Conservation (phyloP, 2,329 filamentous ascomycete genomes). For the Ceratocystis lukuohia region DNA sequence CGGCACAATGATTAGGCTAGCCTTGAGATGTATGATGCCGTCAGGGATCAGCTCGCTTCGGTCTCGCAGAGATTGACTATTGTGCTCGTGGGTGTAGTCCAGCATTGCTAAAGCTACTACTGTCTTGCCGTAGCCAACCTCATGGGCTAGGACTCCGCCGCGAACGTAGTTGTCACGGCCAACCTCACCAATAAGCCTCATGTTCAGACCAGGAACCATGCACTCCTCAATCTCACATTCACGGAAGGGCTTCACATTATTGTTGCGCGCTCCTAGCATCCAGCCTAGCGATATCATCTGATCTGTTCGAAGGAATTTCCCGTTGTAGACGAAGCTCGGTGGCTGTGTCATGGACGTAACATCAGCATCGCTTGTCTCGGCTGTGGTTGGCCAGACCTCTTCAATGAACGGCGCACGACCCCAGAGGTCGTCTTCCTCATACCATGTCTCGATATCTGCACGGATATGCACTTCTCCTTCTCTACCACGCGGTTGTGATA, state of each 20-base stretch:
- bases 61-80: conserved; percentile 21
- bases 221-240: conserved; percentile 32
- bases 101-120: conserved; percentile 30
- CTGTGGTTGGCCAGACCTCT: conserved; percentile 8
- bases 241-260: conserved; percentile 15
- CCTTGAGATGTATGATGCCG: conserved; percentile 23
- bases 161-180: conserved; percentile 23
- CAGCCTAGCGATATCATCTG: conserved; percentile 22
- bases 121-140: conserved; percentile 35
- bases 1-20: conserved; percentile 31
- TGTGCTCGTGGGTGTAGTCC: conserved; percentile 23
- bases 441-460: conserved; percentile 8
- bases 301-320: conserved; percentile 21
- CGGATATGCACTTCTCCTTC: neutral
- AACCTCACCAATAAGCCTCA: conserved; percentile 27
- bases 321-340: conserved; percentile 19
- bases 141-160: conserved; percentile 33
- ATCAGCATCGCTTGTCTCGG: neutral
- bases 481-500: neutral
- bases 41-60: conserved; percentile 13
- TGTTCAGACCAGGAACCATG: conserved; percentile 25
- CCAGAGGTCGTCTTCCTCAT: conserved; percentile 2
- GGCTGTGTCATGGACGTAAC: conserved; percentile 4
- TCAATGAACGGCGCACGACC: conserved; percentile 1
- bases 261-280: conserved; percentile 23